Conservation (phyloP, 2,329 filamentous ascomycete species). For the Magnaporthales sp. region DNA sequence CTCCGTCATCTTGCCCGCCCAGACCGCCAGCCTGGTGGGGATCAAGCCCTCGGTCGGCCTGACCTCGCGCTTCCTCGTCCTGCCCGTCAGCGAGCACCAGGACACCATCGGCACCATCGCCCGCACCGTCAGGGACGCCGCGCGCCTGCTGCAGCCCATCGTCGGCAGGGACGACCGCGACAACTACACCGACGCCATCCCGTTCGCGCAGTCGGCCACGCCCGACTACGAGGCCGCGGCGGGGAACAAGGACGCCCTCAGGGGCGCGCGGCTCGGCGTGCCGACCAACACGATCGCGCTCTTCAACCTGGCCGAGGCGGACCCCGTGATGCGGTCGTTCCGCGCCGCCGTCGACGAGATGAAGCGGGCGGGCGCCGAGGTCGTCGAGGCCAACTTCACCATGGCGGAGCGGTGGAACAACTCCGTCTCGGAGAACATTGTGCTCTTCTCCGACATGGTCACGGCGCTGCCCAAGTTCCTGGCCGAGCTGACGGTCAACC, state of each 20-base stretch:
- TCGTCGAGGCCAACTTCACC: slow-evolving; percentile 33
- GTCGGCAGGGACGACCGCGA: slow-evolving; percentile 51
- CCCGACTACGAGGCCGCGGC: slow-evolving; percentile 56
- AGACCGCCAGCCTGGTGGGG: slow-evolving; percentile 53
- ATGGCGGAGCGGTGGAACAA: slow-evolving; percentile 23
- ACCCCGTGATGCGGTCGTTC: slow-evolving; percentile 37
- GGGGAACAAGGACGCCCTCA: slow-evolving; percentile 36
- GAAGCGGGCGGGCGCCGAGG: slow-evolving; percentile 45
- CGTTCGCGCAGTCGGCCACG: slow-evolving; percentile 30
- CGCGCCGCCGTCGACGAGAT: slow-evolving; percentile 43
- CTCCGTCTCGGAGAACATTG: not conserved
- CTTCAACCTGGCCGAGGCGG: slow-evolving; percentile 5
- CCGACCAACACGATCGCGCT: slow-evolving; percentile 46
- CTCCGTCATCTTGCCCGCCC: slow-evolving; percentile 49
- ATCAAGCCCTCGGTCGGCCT: slow-evolving; percentile 62
- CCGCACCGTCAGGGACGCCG: slow-evolving; percentile 56
- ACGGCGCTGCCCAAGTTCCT: slow-evolving; percentile 49
- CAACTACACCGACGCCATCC: slow-evolving; percentile 55
- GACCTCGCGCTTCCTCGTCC: slow-evolving; percentile 52
- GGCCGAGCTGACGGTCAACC: slow-evolving; percentile 45
- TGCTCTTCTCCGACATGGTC: slow-evolving; percentile 45
- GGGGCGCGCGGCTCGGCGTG: slow-evolving; percentile 55
- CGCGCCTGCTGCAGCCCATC: slow-evolving; percentile 53
- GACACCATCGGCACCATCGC: slow-evolving; percentile 61
- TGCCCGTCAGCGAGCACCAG: slow-evolving; percentile 56